Conservation (phyloP, 352 stramenopile species). For the Plasmopara viticola region DNA sequence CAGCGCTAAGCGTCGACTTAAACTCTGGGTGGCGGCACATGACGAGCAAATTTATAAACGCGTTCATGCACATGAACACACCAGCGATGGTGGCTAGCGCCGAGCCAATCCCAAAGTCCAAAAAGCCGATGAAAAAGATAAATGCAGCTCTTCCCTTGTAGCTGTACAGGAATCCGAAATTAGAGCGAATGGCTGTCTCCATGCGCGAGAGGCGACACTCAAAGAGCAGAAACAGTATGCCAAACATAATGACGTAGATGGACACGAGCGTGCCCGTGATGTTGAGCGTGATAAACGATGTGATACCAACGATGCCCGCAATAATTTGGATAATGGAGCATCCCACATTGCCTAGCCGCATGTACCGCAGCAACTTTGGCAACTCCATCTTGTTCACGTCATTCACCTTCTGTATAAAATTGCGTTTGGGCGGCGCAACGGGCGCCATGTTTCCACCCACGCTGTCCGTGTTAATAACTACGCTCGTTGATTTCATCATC, state of each 20-base stretch:
- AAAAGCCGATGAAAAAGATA: slow-evolving; percentile 87
- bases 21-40: slow-evolving; percentile 86
- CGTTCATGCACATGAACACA: slow-evolving; percentile 80
- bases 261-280: slow-evolving; percentile 84
- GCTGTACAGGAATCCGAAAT: slow-evolving; percentile 86
- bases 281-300: slow-evolving; percentile 86
- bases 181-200: slow-evolving; percentile 72
- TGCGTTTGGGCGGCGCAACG: slow-evolving; percentile 48
- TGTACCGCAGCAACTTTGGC: slow-evolving; percentile 83
- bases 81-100: slow-evolving; percentile 66
- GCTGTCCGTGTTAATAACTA: slow-evolving; percentile 77
- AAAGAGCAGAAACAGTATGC: slow-evolving; percentile 80
- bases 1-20: slow-evolving; percentile 65
- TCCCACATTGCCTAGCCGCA: slow-evolving; percentile 79
- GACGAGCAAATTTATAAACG: slow-evolving; percentile 82
- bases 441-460: slow-evolving; percentile 48
- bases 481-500: slow-evolving; percentile 72
- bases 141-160: slow-evolving; percentile 82
- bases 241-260: slow-evolving; percentile 88
- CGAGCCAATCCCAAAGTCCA: slow-evolving; percentile 85
- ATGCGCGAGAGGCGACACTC: slow-evolving; percentile 84
- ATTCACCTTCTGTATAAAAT: slow-evolving; percentile 77
- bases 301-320: slow-evolving; percentile 73
- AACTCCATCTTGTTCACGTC: slow-evolving; percentile 88
- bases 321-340: slow-evolving; percentile 82